Base-by-base conservation (phyloP, 495 filamentous ascomycete species). In the Baudoinia panamericana region DNA sequence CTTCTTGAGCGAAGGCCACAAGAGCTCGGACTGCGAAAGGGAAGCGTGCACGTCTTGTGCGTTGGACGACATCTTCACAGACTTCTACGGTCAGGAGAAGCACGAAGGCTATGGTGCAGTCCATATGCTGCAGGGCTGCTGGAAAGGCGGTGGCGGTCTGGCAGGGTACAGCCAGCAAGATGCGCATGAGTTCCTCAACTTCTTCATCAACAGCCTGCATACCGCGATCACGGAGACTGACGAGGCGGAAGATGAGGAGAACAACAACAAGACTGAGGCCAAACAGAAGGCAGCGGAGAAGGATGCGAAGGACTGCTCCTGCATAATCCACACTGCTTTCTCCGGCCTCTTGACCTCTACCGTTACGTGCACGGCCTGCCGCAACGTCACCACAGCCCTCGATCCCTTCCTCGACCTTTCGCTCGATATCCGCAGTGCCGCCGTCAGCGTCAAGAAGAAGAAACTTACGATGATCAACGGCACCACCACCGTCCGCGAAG, bases 81-180 rank as follows among this genome's bases (percentile, higher is more conserved):
- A 92, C 18, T 93, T 90, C 54, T 85, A 86, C 59, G 78, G 75
- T 19, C 61, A 68, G 4, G 86, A 93, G 39, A 82, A 77, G 46
- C 74, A 78, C 1, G 84, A 86, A 41, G 83, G 83, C 0, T 90
- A 85, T 45, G 84, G 82, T 3, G 82, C 84, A 0, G 74, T 82
- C 11, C 81, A 77, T 42, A 80, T 93, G 40, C 73, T 95, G 22
- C 68, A 76, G 0, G 76, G 75, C 0, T 81, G 82, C 48, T 88
- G 84, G 84, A 76, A 81, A 41, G 76, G 74, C 9, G 43, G 70
- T 65, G 48, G 61, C 66, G 39, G 79, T n/a, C 69, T 93, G 19
- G 80, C 84, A 8, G 84, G 84, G n/a, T 86, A 88, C 52, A 78
- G 82, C 44, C 84, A 93, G 59, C 87, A 93, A 61, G 87, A 95